Evolutionary conservation across 2,329 filamentous ascomycete genomes (phyloP), one percentile per base, ranked within the genome.

Genomic region (Aspergillus flavus): DNA sequence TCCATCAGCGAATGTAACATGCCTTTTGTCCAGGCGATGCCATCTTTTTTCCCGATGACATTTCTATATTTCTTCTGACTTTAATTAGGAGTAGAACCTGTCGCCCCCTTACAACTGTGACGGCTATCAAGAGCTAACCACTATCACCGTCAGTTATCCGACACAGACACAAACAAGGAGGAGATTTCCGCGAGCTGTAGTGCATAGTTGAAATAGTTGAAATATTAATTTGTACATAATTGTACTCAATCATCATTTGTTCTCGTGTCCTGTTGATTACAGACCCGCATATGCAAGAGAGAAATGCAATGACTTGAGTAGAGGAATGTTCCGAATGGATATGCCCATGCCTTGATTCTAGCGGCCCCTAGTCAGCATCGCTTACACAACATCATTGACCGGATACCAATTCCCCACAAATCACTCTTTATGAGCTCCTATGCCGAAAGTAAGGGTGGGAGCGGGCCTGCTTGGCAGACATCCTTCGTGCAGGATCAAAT

Each of bases 381-480:
- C 34, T 16, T 36, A 6, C 34, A 16, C 12, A 16, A 1, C 34
- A 16, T 16, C 6, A 36, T 41, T 41, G 7, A 19, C 39, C 19
- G n/a, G 7, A 41, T 7, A 41, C 12, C 16, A 41, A 41, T 9
- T 0, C 9, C 39, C 7, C 2, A 41, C 39, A n/a, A 41, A n/a
- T 6, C 16, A 41, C 16, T 10, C 39, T 41, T 41, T 77, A 77
- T 26, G 79, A 76, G 66, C 78, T 84, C 58, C 80, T 78, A 28
- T 83, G 80, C n/a, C 82, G 83, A 74, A 97, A 96, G 82, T 96
- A 97, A 7, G 91, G 89, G 76, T 97, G 93, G 70, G 88, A 84
- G 75, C 91, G 91, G 14, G 93, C 89, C 76, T 93, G 91, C 83
- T 97, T 97, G 58, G 94, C 93, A 7, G 92, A 96, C 70, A 97